Base-by-base conservation (phyloP, 2,329 filamentous ascomycete species). In the Metarhizium robertsii region DNA sequence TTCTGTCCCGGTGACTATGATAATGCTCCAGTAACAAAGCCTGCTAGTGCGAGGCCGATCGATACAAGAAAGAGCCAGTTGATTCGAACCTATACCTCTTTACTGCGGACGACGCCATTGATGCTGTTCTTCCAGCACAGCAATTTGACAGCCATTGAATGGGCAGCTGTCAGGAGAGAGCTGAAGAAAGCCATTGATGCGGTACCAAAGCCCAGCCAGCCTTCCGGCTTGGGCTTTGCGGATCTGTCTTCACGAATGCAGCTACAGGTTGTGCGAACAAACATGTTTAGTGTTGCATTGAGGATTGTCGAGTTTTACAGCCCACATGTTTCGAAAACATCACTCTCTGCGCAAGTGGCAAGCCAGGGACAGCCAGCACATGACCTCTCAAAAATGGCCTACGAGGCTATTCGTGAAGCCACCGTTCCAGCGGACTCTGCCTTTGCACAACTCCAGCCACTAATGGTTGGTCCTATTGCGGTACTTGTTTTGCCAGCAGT, bases 21-120 rank as follows among this genome's bases (percentile, higher is more conserved):
- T 61, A 77, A 78, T 60, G 70, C 76, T 2, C 86, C 80, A 74
- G 82, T 84, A 0, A 43, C 36, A 18, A 52, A 96, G 71, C 92
- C 92, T 2, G 90, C 90, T 4, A 95, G 89, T 54, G 87, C 95
- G 69, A 89, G 92, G 68, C 87, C 86, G 20, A 83, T 92, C 50
- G 88, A 95, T 68, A 87, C 87, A 65, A 87, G 92, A 69, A 96
- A 97, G 75, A 87, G 91, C 16, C 94, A 99, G 73, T 79, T 97
- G 57, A 79, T 85, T 57, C 85, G 92, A 56, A 84, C 88, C 64
- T 96, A 96, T 73, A 90, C 92, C 53, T 94, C 92, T 50, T 77
- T 96, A 58, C 83, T 96, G 57, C 89, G 89, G 57, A 90, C 90
- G 25, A 87, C 89, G 11, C 91, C 92, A 45, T 73, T 96, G 58